Base-by-base conservation (phyloP, 176 grass and related monocot genomes). In the Dactylis glomerata region DNA sequence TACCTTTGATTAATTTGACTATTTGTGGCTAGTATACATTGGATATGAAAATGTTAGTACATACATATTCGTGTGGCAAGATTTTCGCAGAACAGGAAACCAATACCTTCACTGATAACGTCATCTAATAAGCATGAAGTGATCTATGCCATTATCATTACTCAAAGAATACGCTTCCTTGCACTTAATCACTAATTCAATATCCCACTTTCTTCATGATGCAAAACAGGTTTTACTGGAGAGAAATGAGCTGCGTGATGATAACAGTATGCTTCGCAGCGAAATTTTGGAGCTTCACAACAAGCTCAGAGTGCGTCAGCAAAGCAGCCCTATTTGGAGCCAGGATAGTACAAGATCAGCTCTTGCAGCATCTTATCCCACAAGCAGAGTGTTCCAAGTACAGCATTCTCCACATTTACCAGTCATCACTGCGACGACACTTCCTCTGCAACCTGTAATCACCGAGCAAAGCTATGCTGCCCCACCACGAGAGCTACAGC, bases 221-320 rank as follows among this genome's bases (percentile, higher is more conserved):
- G 65, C 41, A 36, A 86, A 86, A 88, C 79, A 97, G 92, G 90
- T 94, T n/a, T 87, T 74, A 13, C 31, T 82, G 80, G 94, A 97
- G 68, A 92, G 89, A 73, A 97, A 94, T 77, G 94, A 94, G 79
- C 74, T 97, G 57, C 74, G 52, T 52, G 92, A 97, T 73, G 94
- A 97, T 61, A 94, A 92, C 34, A 75, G 17, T 41, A 36, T 77
- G 42, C 88, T 97, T 54, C 80, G 89, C 22, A 63, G 6, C 30
- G 90, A 94, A 85, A 92, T 94, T 7, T 57, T 59, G 31, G 88
- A 81, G 52, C 94, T 94, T 50, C 83, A 85, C 77, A 89, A 85
- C 22, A 74, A 90, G 78, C 59, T 94, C 19, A 88, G 87, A 42
- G 41, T 42, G 77, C 66, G 86, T 46, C 46, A 81, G 51, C 82